Evolutionary conservation across 805 yeast genomes (phyloP), one percentile per base, ranked within the genome.

Genomic region (Starmerella vaccinii): DNA sequence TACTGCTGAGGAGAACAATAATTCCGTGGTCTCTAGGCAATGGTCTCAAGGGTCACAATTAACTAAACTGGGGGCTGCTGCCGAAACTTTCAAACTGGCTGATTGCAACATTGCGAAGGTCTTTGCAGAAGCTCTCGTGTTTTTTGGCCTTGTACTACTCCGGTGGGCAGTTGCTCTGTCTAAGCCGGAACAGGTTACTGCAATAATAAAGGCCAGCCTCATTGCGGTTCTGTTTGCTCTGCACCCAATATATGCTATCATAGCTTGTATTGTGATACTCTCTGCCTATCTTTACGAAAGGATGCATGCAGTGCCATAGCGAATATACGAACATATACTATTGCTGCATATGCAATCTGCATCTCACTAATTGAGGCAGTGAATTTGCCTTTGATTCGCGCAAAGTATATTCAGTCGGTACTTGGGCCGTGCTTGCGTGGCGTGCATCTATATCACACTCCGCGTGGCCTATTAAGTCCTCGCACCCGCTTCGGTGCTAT

Each of bases 91-190:
- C 30, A 26, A 38, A 4, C 9, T 24, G 2, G 1, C 47, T 2
- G 53, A 57, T 9, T 5, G 53, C 33, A 51, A 57, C 22, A 4
- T 52, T 13, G 33, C 45, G 8, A 29, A 34, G 16, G 43, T 51
- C 16, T 24, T 54, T 9, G 59, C 59, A 18, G 60, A 58, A 37
- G 26, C 58, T 1, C 33, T 47, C 2, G 42, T 58, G 7, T 54
- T 58, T 22, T 5, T 47, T 3, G 58, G 58, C 13, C 15, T 59
- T 1, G 35, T 58, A 4, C 40, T 57, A 13, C 45, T 51, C 19
- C 32, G 37, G 10, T 51, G 56, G 54, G 47, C 61, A 13, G 8
- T 29, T 13, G 13, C 42, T 13, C 46, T 57, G 10, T 26, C 49
- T 23, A 23, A 33, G 21, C 52, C 50, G 13, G 24, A 48, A 10